A percentile compares a stretch with the other conserved stretches of the same genome.
These are phyloP conservation scores for Knufia fluminis DNA, from an alignment of 2,329 filamentous ascomycete species.

Conservation along the genomic window DNA sequence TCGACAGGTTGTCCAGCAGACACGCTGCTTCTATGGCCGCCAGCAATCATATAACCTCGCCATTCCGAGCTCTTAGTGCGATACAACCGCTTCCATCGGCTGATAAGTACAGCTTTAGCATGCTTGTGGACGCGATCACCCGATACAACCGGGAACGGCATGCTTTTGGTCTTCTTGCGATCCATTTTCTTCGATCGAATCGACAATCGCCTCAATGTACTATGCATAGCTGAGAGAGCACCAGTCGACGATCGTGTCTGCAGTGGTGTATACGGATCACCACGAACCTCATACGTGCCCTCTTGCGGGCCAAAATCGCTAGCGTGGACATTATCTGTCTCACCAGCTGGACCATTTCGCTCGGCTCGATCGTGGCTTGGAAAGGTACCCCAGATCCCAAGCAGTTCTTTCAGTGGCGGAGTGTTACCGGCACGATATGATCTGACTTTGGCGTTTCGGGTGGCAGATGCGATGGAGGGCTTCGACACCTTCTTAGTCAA, in stretches of 20 bases:
- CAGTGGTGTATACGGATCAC: background rate
- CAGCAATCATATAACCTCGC: conserved; percentile 12
- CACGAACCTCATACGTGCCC: background rate
- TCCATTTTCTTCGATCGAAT: conserved; percentile 12
- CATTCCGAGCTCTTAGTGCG: conserved; percentile 18
- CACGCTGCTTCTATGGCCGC: conserved; percentile 20
- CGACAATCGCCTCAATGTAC: conserved; percentile 12
- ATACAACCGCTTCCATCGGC: conserved; percentile 17
- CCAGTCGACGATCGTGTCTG: background rate
- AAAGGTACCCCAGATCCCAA: conserved; percentile 21
- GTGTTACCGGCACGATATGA: conserved; percentile 2
- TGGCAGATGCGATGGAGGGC: background rate
- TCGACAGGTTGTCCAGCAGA: conserved; percentile 15
- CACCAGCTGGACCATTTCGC: conserved; percentile 19
- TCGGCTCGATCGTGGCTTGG: conserved; percentile 19
- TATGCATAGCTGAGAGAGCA: conserved; percentile 7
- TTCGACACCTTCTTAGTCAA: background rate
- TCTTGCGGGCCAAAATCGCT: conserved; percentile 15
- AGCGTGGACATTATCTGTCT: conserved; percentile 14
- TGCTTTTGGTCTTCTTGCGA: conserved; percentile 15
- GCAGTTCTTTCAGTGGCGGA: conserved; percentile 14
- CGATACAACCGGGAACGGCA: conserved; percentile 10
- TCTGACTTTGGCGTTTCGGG: background rate
- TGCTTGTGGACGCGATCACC: conserved; percentile 1
- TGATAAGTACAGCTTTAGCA: conserved; percentile 11